These are phyloP conservation scores for Hyphodiscus sp. DNA, from an alignment of 2,329 filamentous ascomycete species.

Conservation along the genomic window DNA sequence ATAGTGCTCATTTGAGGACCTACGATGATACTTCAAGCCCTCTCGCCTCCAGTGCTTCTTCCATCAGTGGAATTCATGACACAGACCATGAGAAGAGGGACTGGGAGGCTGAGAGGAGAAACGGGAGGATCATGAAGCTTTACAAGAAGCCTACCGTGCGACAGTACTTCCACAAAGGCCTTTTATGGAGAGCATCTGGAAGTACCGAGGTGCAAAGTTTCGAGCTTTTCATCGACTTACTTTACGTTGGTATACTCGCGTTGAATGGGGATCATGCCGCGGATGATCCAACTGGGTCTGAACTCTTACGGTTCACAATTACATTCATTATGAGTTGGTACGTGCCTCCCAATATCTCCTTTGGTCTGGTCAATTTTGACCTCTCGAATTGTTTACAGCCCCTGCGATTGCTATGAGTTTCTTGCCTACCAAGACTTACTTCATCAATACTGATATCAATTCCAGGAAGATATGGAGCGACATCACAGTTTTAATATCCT, in stretches of 20 bases:
- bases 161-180: constrained; percentile 60
- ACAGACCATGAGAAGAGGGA: constrained; percentile 30
- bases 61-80: constrained; percentile 19
- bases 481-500: constrained; percentile 45
- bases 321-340: constrained; percentile 50
- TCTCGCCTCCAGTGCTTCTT: constrained; percentile 17
- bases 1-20: constrained; percentile 44
- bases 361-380: not conserved
- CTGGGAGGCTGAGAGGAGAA: constrained; percentile 30
- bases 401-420: no score
- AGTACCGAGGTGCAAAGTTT: constrained; percentile 56
- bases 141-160: constrained; percentile 54
- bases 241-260: constrained; percentile 52
- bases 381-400: no score
- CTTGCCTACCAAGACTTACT: no score
- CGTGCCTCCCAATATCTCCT: not conserved
- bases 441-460: not conserved
- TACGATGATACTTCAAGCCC: constrained; percentile 31
- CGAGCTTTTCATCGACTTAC: constrained; percentile 58
- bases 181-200: constrained; percentile 54
- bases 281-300: constrained; percentile 46
- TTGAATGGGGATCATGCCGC: constrained; percentile 55
- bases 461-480: constrained; percentile 53
- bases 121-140: constrained; percentile 44
- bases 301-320: constrained; percentile 53